A percentile compares a stretch with the other conserved stretches of the same genome.
Evolutionary conservation across 2,329 filamentous ascomycete genomes (phyloP).

Genomic region (Chaetomium globosum): DNA sequence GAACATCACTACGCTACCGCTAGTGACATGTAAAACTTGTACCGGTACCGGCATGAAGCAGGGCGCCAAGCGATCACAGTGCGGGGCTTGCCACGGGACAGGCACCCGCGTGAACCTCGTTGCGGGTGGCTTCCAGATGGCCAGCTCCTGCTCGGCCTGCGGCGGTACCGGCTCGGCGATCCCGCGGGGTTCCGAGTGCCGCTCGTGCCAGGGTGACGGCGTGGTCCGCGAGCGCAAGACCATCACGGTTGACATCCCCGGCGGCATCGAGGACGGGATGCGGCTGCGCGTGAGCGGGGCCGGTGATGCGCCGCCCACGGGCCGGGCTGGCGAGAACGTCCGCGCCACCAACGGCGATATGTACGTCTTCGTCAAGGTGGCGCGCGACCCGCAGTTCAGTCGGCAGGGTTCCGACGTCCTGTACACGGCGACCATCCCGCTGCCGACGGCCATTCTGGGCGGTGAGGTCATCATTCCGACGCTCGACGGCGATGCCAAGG

Average conservation of each 20-base stretch:
- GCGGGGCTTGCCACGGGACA: constrained; percentile 80
- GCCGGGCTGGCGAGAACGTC: constrained; percentile 64
- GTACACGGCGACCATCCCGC: constrained; percentile 85
- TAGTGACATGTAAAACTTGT: constrained; percentile 81
- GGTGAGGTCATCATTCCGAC: constrained; percentile 90
- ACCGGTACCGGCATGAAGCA: constrained; percentile 80
- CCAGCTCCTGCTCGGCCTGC: constrained; percentile 81
- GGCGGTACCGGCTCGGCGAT: constrained; percentile 74
- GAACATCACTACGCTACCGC: constrained; percentile 81
- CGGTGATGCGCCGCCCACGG: constrained; percentile 82
- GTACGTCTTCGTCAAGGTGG: constrained; percentile 86
- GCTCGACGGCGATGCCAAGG: constrained; percentile 83
- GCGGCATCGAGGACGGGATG: constrained; percentile 96
- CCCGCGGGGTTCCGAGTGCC: constrained; percentile 79
- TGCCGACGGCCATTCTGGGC: constrained; percentile 90
- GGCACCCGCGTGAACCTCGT: constrained; percentile 86
- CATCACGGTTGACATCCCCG: constrained; percentile 87
- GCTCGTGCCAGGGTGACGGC: constrained; percentile 77
- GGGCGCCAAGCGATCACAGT: constrained; percentile 72
- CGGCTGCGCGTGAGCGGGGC: constrained; percentile 80
- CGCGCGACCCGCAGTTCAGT: constrained; percentile 86
- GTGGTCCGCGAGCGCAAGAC: constrained; percentile 82
- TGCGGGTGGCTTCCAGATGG: constrained; percentile 94
- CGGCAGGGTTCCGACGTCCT: constrained; percentile 86
- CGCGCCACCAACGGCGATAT: constrained; percentile 80